Evolutionary conservation across 148 eudicot genomes (phyloP), one percentile per base, ranked within the genome.

Genomic region (Silene uniflora): DNA sequence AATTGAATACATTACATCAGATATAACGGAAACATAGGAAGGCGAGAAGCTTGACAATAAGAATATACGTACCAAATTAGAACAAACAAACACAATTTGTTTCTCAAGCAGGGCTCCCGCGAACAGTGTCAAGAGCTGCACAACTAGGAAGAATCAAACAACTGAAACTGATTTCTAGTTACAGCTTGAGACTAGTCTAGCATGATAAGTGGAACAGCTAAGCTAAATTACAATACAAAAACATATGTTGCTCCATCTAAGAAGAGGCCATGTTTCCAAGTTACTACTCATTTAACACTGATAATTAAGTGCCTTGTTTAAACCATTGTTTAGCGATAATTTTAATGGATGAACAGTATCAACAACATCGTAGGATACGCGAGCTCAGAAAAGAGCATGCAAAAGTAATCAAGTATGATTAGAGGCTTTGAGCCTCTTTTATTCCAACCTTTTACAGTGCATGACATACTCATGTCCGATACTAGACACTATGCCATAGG

Each of bases 101-200:
- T 92, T 95, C 83, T 95, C 98, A 84, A 95, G 87, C 60, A 95
- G 85, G 72, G 93, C 93, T 71, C 90, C 97, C 17, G 94, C 87
- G 78, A 95, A 86, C 86, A 95, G 71, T 81, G 97, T 92, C 79
- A 92, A 81, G 9, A 95, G 86, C 98, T 95, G 91, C 73, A 80
- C 84, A 62, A 75, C 52, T 56, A 82, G 18, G 24, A 86, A 72
- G 32, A 59, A 58, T 74, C 69, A 62, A 62, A 62, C 60, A 29
- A 39, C 29, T 61, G 18, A 22, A 72, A 49, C 7, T 71, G 67
- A 13, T 11, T 62, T 71, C 39, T 32, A 49, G 21, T 49, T 12
- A 63, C 25, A 44, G 12, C 32, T 32, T 54, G 66, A 22, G 21
- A 27, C 16, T 68, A 39, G 22, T 46, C 24, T 25, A 22, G 2